Percentiles rank a stretch among this genome's conserved stretches.
Conservation (phyloP, 2,329 filamentous ascomycete genomes). For the Colletotrichum sp. region DNA sequence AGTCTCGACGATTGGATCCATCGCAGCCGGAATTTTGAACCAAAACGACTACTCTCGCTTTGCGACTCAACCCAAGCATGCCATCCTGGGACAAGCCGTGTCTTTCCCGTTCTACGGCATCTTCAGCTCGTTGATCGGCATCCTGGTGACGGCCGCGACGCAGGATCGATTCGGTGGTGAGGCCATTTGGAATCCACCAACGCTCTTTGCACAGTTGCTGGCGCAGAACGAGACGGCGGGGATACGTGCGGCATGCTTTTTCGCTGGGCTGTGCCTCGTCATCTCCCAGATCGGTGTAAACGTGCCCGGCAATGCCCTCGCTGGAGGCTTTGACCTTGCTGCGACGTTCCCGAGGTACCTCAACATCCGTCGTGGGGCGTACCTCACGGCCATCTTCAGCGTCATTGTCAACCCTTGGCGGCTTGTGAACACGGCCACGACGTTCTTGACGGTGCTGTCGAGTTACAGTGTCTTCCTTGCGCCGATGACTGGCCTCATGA, state of each 20-base stretch:
- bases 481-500: constrained; percentile 45
- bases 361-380: constrained; percentile 43
- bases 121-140: constrained; percentile 40
- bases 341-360: constrained; percentile 40
- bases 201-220: constrained; percentile 36
- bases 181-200: constrained; percentile 42
- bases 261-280: constrained; percentile 39
- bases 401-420: constrained; percentile 43
- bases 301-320: constrained; percentile 39
- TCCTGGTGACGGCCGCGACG: constrained; percentile 44
- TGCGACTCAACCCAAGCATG: constrained; percentile 33
- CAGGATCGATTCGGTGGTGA: constrained; percentile 38
- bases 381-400: constrained; percentile 39
- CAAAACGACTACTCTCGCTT: constrained; percentile 44
- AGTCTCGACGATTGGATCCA: constrained; percentile 41
- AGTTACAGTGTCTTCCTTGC: constrained; percentile 42
- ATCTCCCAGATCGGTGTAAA: constrained; percentile 43
- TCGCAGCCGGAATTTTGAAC: constrained; percentile 42
- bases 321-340: constrained; percentile 44
- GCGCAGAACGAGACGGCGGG: constrained; percentile 33
- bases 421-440: constrained; percentile 40
- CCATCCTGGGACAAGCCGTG: constrained; percentile 38
- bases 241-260: constrained; percentile 42
- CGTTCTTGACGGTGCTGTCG: constrained; percentile 39
- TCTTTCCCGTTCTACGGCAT: constrained; percentile 41